Percentiles rank a stretch among this genome's conserved stretches.
These are phyloP conservation scores for Sarocladium kiliense DNA, from an alignment of 2,329 filamentous ascomycete genomes.

Conservation along the genomic window DNA sequence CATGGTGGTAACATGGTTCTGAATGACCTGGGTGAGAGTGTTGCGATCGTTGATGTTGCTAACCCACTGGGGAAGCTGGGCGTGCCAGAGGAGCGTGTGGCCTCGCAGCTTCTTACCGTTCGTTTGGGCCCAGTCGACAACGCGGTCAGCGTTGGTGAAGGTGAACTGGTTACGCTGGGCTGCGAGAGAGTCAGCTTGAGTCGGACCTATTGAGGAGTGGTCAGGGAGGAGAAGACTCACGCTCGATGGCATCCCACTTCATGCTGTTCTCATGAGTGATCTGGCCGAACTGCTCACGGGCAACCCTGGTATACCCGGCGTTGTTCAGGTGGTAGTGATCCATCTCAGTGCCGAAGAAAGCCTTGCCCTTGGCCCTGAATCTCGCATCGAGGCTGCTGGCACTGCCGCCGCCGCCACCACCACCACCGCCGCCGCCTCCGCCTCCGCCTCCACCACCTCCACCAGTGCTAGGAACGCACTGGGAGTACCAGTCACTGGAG, in stretches of 20 bases:
- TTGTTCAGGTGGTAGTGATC: conserved; percentile 48
- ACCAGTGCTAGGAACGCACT: conserved; percentile 12
- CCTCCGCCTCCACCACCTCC: conserved; percentile 7
- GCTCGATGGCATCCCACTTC: conserved; percentile 60
- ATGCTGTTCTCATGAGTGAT: conserved; percentile 65
- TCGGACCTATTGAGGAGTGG: neutral
- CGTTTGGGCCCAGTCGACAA: conserved; percentile 50
- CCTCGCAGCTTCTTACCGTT: conserved; percentile 57
- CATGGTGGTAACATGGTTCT: conserved; percentile 53
- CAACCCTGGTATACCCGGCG: conserved; percentile 46
- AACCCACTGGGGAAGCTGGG: conserved; percentile 55
- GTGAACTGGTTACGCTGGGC: conserved; percentile 43
- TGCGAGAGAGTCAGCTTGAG: neutral
- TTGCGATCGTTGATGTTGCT: conserved; percentile 45
- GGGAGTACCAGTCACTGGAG: conserved; percentile 15
- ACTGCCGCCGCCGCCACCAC: neutral
- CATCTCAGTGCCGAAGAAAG: conserved; percentile 54
- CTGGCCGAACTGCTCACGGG: conserved; percentile 57
- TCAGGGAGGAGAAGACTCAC: conserved; percentile 14
- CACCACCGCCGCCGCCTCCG: neutral
- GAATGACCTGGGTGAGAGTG: conserved; percentile 48
- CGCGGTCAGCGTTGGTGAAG: conserved; percentile 49
- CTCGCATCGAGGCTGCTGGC: conserved; percentile 5
- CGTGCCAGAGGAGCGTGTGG: conserved; percentile 63
- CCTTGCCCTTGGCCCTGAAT: conserved; percentile 53